A percentile compares a stretch with the other conserved stretches of the same genome.
Conservation (phyloP, 2,329 filamentous ascomycete species). For the Sphaceloma murrayae region DNA sequence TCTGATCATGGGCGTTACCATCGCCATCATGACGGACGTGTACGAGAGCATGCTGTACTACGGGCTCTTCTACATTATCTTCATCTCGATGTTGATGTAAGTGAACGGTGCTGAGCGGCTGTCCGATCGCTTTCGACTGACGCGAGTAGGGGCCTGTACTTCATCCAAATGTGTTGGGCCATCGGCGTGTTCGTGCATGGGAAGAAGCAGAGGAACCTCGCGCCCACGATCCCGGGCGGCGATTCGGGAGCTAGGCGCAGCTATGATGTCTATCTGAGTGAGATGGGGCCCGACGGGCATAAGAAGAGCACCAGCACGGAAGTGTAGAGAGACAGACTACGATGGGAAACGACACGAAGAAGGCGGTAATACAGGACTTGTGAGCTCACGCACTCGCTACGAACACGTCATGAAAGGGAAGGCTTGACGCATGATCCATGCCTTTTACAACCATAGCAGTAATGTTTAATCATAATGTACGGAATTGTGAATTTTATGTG, state of each 20-base stretch:
- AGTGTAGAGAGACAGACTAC: background rate
- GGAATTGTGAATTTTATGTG: too few relatives aligned
- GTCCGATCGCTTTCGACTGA: background rate
- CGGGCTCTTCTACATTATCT: background rate
- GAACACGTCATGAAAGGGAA: background rate
- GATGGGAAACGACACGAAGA: too few relatives aligned
- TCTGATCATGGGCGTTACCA: background rate
- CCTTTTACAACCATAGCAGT: too few relatives aligned
- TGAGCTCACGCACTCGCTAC: background rate
- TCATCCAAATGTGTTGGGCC: conserved; percentile 2
- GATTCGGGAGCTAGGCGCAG: background rate
- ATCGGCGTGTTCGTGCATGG: background rate
- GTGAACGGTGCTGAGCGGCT: background rate
- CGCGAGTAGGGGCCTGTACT: conserved; percentile 1
- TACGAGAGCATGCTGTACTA: conserved; percentile 1
- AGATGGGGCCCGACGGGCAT: background rate
- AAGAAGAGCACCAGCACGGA: conserved; percentile 6
- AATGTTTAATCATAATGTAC: conserved; percentile 12
- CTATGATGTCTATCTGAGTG: conserved; percentile 5
- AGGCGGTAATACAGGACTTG: background rate
- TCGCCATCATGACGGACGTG: background rate
- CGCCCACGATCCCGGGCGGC: conserved; percentile 1
- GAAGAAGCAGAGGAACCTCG: conserved; percentile 4
- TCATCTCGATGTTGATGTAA: background rate
- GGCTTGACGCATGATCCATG: too few relatives aligned